Base-by-base conservation (phyloP, 1,139 yeast species). In the Diutina ranongensis region DNA sequence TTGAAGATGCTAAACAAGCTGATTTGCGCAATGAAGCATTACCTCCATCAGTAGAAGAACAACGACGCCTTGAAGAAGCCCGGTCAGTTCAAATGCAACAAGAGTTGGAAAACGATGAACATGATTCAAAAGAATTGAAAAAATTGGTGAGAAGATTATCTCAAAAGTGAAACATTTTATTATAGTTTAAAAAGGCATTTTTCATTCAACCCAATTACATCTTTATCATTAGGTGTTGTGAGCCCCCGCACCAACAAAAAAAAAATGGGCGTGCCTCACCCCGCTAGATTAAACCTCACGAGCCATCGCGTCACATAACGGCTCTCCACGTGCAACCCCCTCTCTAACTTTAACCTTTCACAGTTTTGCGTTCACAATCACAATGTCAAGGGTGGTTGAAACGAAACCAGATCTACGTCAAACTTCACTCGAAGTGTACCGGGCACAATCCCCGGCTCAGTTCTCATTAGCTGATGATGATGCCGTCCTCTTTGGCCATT, bases 1-100 rank as follows among this genome's bases (percentile, higher is more conserved):
- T 92, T 57, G 95, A 87, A 57, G 94, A 83, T 47, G 97, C 97
- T 1, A 73, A 82, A 52, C 65, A 67, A 53, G 94, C 92, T 3
- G 98, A 92, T 65, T 62, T 84, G 54, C 72, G 71, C 40, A 92
- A 92, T 61, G 98, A 92, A 64, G 83, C 86, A 36, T 62, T 92
- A 57, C 98, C 98, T 3, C 97, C 97, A n/a, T 61, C 80, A 2
- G 63, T 67, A 7, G 85, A 78, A 48, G 85, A 83, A 54, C 60
- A 73, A 35, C 65, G 65, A 40, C 64, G 62, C 50, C 60, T 63
- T 42, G 78, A 77, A 50, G 65, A 68, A 47, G 72, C 72, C 52
- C 63, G 78, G 52, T 63, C 62, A 45, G 61, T 63, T 50, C 55
- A 64, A 46, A 54, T 68, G 33, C 63, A 64, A 54, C 63, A 64